Percentiles rank a stretch among this genome's conserved stretches.
Evolutionary conservation across 2,329 filamentous ascomycete genomes (phyloP).

Genomic region (Cladosporium sphaerospermum): DNA sequence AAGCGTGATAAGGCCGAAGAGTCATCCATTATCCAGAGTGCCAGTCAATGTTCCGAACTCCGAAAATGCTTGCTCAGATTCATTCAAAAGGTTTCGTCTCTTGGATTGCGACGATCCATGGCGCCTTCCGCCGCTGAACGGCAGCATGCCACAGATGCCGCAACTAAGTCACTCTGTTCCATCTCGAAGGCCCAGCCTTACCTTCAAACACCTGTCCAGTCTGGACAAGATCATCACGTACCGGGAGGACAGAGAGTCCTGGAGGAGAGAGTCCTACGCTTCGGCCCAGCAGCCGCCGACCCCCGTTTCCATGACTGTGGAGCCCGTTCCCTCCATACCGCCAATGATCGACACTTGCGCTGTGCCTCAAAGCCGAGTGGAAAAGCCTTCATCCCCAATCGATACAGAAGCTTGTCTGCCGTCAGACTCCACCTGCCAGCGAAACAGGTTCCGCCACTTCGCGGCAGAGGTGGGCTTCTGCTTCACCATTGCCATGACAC

Average conservation of each 20-base stretch:
- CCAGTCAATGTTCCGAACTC: neutral
- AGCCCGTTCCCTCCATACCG: neutral
- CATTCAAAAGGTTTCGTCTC: neutral
- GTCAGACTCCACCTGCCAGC: neutral
- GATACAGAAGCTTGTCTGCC: neutral
- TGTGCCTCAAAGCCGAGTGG: neutral
- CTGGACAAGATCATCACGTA: conserved; percentile 29
- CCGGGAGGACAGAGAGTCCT: conserved; percentile 23
- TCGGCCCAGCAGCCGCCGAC: neutral
- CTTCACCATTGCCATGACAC: conserved; percentile 32
- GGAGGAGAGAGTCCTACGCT: conserved; percentile 4
- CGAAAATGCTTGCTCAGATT: neutral
- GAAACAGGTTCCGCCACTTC: conserved; percentile 25
- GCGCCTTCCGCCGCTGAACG: conserved; percentile 16
- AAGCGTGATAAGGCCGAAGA: conserved; percentile 5
- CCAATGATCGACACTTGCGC: neutral
- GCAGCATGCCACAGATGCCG: conserved; percentile 4
- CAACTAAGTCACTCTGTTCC: neutral
- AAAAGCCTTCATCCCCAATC: neutral
- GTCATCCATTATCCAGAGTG: conserved; percentile 9
- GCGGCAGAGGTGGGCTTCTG: conserved; percentile 29
- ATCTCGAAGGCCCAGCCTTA: conserved; percentile 18
- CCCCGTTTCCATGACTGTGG: neutral
- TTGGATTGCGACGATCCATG: conserved; percentile 14
- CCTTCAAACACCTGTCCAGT: conserved; percentile 23